Conservation (phyloP, 192 early-diverging fungal genomes). For the Gamsiella multidivaricata region DNA sequence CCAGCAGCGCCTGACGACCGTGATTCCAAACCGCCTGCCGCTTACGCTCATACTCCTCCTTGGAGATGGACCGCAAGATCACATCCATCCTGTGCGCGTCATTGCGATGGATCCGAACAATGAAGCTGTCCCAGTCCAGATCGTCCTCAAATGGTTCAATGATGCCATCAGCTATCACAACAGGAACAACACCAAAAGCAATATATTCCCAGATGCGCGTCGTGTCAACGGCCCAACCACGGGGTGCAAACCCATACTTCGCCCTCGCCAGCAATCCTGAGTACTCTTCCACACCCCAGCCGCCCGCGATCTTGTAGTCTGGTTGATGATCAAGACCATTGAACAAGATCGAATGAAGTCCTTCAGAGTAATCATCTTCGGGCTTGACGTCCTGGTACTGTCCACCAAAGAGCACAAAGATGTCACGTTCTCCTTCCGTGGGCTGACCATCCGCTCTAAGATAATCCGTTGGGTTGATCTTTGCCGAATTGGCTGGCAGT, state of each 20-base stretch:
- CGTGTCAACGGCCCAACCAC: slow-evolving; percentile 59
- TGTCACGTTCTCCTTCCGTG: slow-evolving; percentile 48
- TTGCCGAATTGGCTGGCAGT: slow-evolving; percentile 39
- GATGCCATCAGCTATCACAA: slow-evolving; percentile 62
- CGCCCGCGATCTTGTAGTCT: slow-evolving; percentile 49
- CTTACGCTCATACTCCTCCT: slow-evolving; percentile 56
- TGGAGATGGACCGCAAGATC: slow-evolving; percentile 33
- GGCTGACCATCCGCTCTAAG: slow-evolving; percentile 40
- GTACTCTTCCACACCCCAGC: slow-evolving; percentile 34
- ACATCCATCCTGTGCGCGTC: slow-evolving; percentile 53
- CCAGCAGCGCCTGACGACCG: slow-evolving; percentile 49
- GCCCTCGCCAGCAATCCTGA: slow-evolving; percentile 39
- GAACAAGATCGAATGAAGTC: slow-evolving; percentile 56
- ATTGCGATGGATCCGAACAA: slow-evolving; percentile 54
- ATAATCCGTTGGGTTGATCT: slow-evolving; percentile 18
- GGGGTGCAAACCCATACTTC: slow-evolving; percentile 57
- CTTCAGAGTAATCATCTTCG: slow-evolving; percentile 49
- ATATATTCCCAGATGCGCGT: slow-evolving; percentile 62
- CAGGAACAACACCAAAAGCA: slow-evolving; percentile 61
- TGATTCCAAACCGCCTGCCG: slow-evolving; percentile 49
- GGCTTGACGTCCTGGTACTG: slow-evolving; percentile 42
- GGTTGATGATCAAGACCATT: slow-evolving; percentile 50
- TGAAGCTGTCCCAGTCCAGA: slow-evolving; percentile 60
- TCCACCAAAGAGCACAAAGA: slow-evolving; percentile 39
- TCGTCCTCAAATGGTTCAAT: slow-evolving; percentile 64